A percentile compares a stretch with the other conserved stretches of the same genome.
Conservation (phyloP, 768 basidiomycete species). For the Xerocomus potaroensis region DNA sequence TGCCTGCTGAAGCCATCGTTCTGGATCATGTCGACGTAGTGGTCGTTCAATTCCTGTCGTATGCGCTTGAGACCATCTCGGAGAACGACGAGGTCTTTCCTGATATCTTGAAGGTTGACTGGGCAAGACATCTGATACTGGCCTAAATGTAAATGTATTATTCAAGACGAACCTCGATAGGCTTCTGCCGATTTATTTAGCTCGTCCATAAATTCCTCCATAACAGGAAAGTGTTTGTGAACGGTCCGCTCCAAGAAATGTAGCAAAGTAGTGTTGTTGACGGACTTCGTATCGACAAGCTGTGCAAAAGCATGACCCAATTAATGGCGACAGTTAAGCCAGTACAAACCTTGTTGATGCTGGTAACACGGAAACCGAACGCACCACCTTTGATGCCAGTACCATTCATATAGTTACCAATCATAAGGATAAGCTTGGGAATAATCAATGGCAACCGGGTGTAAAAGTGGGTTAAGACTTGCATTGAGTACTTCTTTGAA, state of each 20-base stretch:
- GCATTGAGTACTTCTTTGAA: conserved; percentile 92
- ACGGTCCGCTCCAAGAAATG: conserved; percentile 93
- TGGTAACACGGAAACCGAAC: conserved; percentile 94
- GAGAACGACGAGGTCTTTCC: conserved; percentile 69
- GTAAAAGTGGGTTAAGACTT: conserved; percentile 17
- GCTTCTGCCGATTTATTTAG: conserved; percentile 87
- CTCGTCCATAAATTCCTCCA: conserved; percentile 87
- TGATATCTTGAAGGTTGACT: conserved; percentile 87
- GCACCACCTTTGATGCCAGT: conserved; percentile 95
- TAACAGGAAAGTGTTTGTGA: conserved; percentile 78
- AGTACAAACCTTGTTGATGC: conserved; percentile 83
- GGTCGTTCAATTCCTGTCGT: conserved; percentile 70
- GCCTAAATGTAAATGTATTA: not conserved
- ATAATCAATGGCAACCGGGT: conserved; percentile 3
- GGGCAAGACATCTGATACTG: conserved; percentile 14
- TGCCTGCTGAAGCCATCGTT: conserved; percentile 80
- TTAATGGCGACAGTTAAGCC: not conserved
- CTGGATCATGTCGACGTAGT: conserved; percentile 69
- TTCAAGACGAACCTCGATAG: conserved; percentile 66
- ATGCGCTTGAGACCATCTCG: conserved; percentile 75
- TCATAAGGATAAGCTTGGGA: conserved; percentile 76
- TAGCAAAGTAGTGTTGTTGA: conserved; percentile 88
- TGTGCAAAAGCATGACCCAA: conserved; percentile 29
- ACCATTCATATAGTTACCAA: conserved; percentile 99
- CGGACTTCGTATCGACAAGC: conserved; percentile 97